These are phyloP conservation scores for Lycium ferocissimum DNA, from an alignment of 257 asterid species.

Conservation along the genomic window DNA sequence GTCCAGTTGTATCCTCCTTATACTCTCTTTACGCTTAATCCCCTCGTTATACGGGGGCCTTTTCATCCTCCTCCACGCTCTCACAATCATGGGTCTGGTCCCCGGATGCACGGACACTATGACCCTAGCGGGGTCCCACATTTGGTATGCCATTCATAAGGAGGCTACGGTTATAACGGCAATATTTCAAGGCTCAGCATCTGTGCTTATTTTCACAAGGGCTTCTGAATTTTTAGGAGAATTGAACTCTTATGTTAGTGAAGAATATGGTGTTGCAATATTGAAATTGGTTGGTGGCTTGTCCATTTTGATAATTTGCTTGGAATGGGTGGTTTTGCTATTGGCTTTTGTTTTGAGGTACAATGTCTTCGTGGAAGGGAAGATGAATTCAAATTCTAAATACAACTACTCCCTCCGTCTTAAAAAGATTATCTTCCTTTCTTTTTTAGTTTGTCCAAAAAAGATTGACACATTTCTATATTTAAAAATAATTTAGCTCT, in stretches of 20 bases:
- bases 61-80: conserved; percentile 76
- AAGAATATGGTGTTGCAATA: conserved; percentile 41
- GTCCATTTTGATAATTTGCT: conserved; percentile 40
- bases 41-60: conserved; percentile 64
- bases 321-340: conserved; percentile 49
- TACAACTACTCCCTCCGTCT: too few species aligned
- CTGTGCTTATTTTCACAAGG: conserved; percentile 46
- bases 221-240: conserved; percentile 35
- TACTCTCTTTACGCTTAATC: conserved; percentile 74
- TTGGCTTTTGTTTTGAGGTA: conserved; percentile 50
- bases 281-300: conserved; percentile 50
- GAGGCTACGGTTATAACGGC: conserved; percentile 48
- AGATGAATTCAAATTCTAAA: conserved; percentile 27
- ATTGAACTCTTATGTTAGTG: conserved; percentile 42
- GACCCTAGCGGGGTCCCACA: conserved; percentile 36
- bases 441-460: too few species aligned
- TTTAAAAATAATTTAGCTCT: too few species aligned
- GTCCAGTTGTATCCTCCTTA: conserved; percentile 77
- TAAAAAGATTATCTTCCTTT: too few species aligned
- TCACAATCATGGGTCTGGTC: conserved; percentile 51
- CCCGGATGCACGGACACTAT: not conserved
- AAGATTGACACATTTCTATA: too few species aligned
- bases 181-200: conserved; percentile 53
- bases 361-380: conserved; percentile 44
- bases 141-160: conserved; percentile 49